Evolutionary conservation across 768 basidiomycete species (phyloP), one percentile per base, ranked within the genome.

Genomic region (Podaxis pistillaris): DNA sequence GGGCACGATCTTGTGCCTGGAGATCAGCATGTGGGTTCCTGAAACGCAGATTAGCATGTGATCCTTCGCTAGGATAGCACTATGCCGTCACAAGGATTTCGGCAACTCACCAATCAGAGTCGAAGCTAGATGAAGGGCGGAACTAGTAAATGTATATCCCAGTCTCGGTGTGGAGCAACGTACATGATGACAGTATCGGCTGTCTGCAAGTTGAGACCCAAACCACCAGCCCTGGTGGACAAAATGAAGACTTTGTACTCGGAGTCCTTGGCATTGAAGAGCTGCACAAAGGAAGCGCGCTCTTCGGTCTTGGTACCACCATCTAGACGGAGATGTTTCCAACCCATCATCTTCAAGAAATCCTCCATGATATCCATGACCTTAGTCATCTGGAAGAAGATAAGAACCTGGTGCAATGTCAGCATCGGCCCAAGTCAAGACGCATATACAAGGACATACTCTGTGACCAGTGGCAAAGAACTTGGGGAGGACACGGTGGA

Each of bases 371-470:
- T 95, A 65, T 96, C 93, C 96, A 98, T 97, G 68, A 98, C 94
- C 71, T 94, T 93, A 15, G 96, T 98, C 97, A 98, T 98, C 76
- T 99, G 97, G 88, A 98, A 98, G 86, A 99, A 98, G 68, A 99
- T 98, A 61, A 99, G 86, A 51, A 96, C 93, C 91, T 94, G 66
- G 0, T 60, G 51, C 36, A 38, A 56, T 49, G 60, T 59, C n/a
- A 55, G 64, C 47, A 58, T 47, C 19, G 46, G 57, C 59, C 2
- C 58, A n/a, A 47, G 26, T 7, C 24, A 49, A 22, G 36, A 28
- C 4, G 58, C 44, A 15, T 13, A 13, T 47, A 46, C 24, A 57
- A 64, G 11, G 24, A 67, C 84, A 52, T 70, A 93, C 93, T 71
- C 96, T 87, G 78, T 98, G 97, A 3, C 90, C 91, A 5, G 92